Evolutionary conservation across 225 moss, liverwort and hornwort species (phyloP), one percentile per base, ranked within the genome.

Genomic region (Pleurozium schreberi): DNA sequence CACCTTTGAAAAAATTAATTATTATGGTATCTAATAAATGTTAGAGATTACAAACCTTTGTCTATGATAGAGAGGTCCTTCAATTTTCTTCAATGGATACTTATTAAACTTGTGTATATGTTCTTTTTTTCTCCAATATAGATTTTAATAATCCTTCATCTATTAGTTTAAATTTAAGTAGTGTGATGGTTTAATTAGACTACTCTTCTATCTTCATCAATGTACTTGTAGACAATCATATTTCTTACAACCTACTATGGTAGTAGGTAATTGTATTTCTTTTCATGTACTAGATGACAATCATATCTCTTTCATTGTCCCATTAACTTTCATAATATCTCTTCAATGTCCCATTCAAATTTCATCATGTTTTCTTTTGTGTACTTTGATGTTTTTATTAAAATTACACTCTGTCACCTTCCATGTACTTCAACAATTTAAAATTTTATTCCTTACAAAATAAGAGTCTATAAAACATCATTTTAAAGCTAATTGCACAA

Each of bases 381-480:
- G 5, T 34, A 36, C 73, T 69, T 38, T 25, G 38, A 47, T 49
- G 27, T 30, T 57, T n/a, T 9, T 28, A 53, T 40, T 21, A 42
- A 23, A 57, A 28, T 40, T 70, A 9, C 6, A 70, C 16, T 42
- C 4, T 19, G 31, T 42, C 28, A 50, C n/a, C 13, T 53, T 65
- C 28, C 10, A 9, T 28, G 7, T 58, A 22, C 70, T 70, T 40
- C 21, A 31, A 31, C 30, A 14, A 4, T 84, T 68, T 10, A n/a
- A 82, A 31, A 40, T 49, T 47, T 14, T 22, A 50, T 23, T 50
- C 31, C 4, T 60, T 30, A 80, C 3, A 26, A 59, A 7, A 42
- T 28, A 2, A 2, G 4, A 0, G 3, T 7, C 30, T 1, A 12
- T 80, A 2, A 5, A 79, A 3, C 3, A 80, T 5, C 58, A 80